Conservation (phyloP, 495 filamentous ascomycete genomes). For the Friedmanniomyces simplex region DNA sequence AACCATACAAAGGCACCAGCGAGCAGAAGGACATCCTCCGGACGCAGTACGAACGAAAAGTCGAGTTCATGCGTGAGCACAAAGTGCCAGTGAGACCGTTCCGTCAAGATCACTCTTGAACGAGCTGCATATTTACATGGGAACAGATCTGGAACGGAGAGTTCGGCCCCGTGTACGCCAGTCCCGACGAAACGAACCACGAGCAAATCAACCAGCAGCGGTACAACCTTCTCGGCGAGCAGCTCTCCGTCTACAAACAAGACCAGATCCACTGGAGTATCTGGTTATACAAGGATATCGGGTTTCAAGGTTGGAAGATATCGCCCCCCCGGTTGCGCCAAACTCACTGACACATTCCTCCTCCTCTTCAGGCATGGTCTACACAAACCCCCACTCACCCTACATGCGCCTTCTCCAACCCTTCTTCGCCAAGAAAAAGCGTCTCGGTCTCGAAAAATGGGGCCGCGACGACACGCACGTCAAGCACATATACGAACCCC, state of each 20-base stretch:
- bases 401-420: conserved; percentile 42
- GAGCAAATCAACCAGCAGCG: conserved; percentile 41
- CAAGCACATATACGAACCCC: too few species aligned
- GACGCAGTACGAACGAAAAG: conserved; percentile 44
- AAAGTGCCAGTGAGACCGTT: conserved; percentile 34
- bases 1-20: conserved; percentile 40
- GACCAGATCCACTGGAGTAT: too few species aligned
- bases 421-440: conserved; percentile 49
- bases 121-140: neutral
- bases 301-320: conserved; percentile 34
- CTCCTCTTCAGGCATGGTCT: conserved; percentile 50
- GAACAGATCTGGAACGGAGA: conserved; percentile 52
- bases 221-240: conserved; percentile 45
- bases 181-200: conserved; percentile 29
- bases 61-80: conserved; percentile 45
- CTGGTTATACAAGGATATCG: conserved; percentile 57
- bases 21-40: conserved; percentile 43
- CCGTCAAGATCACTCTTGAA: neutral
- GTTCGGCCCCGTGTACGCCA: conserved; percentile 54
- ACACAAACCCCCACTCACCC: conserved; percentile 35
- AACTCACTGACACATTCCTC: neutral
- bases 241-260: conserved; percentile 48
- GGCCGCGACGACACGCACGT: too few species aligned
- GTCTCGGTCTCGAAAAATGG: too few species aligned
- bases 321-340: too few species aligned